Percentiles rank a stretch among this genome's conserved stretches.
Conservation (phyloP, 345 rosid species). For the Draba incana region DNA sequence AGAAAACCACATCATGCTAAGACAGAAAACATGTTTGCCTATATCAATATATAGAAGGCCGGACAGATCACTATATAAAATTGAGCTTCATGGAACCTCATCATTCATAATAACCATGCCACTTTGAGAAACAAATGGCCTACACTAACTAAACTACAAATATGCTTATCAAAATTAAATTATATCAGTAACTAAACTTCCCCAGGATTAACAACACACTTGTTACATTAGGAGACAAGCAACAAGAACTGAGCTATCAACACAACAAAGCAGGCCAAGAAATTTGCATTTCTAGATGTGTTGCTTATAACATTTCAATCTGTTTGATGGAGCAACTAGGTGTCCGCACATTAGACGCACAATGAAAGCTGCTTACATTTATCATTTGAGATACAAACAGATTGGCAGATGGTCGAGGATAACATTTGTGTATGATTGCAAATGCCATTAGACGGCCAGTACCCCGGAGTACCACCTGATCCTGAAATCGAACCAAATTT, state of each 20-base stretch:
- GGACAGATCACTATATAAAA: too few species aligned
- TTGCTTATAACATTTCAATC: not conserved
- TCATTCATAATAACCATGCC: too few species aligned
- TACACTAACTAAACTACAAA: not conserved
- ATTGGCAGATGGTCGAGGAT: constrained; percentile 59
- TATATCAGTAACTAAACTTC: too few species aligned
- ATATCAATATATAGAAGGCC: constrained; percentile 10
- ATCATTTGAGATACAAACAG: constrained; percentile 65
- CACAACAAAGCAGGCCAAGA: constrained; percentile 12
- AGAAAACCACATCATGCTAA: constrained; percentile 17
- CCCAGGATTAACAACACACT: constrained; percentile 1
- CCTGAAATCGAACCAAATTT: constrained; percentile 48
- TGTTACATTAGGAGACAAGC: too few species aligned
- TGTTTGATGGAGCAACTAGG: not conserved
- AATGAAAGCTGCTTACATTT: constrained; percentile 49
- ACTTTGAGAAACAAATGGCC: too few species aligned
- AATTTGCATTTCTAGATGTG: too few species aligned
- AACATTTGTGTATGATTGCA: constrained; percentile 63
- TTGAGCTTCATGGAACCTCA: too few species aligned
- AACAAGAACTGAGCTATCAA: too few species aligned
- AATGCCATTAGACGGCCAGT: constrained; percentile 78
- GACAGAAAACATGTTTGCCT: constrained; percentile 4
- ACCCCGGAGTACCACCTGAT: constrained; percentile 49
- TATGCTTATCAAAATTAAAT: not conserved
- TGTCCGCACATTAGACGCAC: too few species aligned